These are phyloP conservation scores for Penicillium cosmopolitanum DNA, from an alignment of 495 filamentous ascomycete genomes.

Conservation along the genomic window DNA sequence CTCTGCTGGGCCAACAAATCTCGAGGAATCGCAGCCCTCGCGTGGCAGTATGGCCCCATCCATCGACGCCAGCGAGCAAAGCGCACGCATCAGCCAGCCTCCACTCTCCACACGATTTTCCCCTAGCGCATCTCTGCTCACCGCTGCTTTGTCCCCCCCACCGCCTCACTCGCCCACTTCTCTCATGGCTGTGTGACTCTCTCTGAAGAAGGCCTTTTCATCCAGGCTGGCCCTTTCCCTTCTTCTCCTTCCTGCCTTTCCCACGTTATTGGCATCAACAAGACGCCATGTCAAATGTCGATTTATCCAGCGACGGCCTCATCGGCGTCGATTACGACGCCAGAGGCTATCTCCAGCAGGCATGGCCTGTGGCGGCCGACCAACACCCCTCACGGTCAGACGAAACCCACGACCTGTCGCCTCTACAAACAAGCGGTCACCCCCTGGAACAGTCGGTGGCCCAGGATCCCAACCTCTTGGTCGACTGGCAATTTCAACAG, in stretches of 20 bases:
- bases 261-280: slow-evolving; percentile 22
- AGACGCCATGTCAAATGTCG: slow-evolving; percentile 48
- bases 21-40: slow-evolving; percentile 9
- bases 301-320: slow-evolving; percentile 48
- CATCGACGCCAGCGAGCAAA: neutral
- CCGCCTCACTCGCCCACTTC: slow-evolving; percentile 35
- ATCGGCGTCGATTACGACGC: slow-evolving; percentile 54
- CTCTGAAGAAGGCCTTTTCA: slow-evolving; percentile 36
- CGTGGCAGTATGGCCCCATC: slow-evolving; percentile 16
- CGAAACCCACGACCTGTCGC: slow-evolving; percentile 44
- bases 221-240: slow-evolving; percentile 33
- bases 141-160: slow-evolving; percentile 55
- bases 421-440: slow-evolving; percentile 54
- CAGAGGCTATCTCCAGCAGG: slow-evolving; percentile 49
- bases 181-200: slow-evolving; percentile 30
- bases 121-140: slow-evolving; percentile 50
- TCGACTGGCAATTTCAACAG: slow-evolving; percentile 58
- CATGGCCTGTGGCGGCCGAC: slow-evolving; percentile 51
- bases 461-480: slow-evolving; percentile 49
- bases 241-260: slow-evolving; percentile 11
- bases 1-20: neutral
- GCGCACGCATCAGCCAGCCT: slow-evolving; percentile 21
- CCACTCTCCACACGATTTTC: slow-evolving; percentile 31
- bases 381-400: slow-evolving; percentile 41
- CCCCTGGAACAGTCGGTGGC: slow-evolving; percentile 49